Evolutionary conservation across 2,329 filamentous ascomycete genomes (phyloP), one percentile per base, ranked within the genome.

Genomic region (Colletotrichum sidae): DNA sequence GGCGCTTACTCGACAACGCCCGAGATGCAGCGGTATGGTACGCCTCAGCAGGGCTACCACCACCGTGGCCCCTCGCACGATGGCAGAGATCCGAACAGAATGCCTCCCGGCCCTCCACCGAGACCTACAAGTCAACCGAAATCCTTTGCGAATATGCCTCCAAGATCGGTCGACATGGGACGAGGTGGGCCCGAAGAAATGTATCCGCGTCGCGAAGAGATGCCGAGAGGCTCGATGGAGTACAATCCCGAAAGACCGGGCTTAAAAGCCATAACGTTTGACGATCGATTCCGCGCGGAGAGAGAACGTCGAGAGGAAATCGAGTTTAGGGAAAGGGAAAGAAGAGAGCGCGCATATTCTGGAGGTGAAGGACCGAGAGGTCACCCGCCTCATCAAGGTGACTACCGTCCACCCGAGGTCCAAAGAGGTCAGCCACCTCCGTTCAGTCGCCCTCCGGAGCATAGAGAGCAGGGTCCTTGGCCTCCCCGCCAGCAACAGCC

Each of bases 11-110:
- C 79, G 7, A 86, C 86, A 3, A 88, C 87, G 0, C 87, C 86
- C 34, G 88, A 89, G 69, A 74, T 85, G 15, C 83, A 84, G 67
- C 83, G 86, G 65, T 90, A 87, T 69, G 81, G 84, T 39, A 90
- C 88, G 2, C 86, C 88, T 1, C 86, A 88, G 59, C 76, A 79
- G 10, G 46, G 45, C 1, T 90, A 87, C 69, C 76, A 80, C 51
- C 81, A 81, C 49, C 80, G 85, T 42, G 83, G 82, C 4, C 81
- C 83, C 2, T 84, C 83, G 12, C 78, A 89, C 25, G 82, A 85
- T 55, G 74, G 76, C 54, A 76, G 79, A 66, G 81, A 83, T 46
- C 65, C 73, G 9, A 69, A 69, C n/a, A 73, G 77, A n/a, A 72
- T 75, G 33, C 60, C 72, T n/a, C 63, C 71, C n/a, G 70, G 71